Conservation (phyloP, 176 grass and related monocot species). For the Avena eriantha region DNA sequence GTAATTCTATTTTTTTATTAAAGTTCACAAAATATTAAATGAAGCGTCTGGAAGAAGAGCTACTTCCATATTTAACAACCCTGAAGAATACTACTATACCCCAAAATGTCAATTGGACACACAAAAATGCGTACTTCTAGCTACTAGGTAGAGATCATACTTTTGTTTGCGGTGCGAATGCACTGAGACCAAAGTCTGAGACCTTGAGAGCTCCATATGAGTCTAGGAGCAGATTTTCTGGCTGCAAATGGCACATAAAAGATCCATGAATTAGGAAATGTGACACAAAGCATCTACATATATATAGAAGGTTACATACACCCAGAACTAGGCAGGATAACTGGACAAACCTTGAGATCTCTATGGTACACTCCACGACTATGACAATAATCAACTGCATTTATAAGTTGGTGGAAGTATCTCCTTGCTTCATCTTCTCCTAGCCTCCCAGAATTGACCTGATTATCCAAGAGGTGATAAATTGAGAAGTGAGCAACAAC, state of each 20-base stretch:
- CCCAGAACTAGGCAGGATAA: neutral
- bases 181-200: conserved; percentile 94
- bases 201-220: conserved; percentile 87
- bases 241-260: conserved; percentile 62
- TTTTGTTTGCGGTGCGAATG: conserved; percentile 72
- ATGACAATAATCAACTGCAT: conserved; percentile 97
- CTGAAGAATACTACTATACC: neutral
- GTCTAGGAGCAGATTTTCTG: conserved; percentile 95
- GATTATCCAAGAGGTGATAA: conserved; percentile 23
- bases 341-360: conserved; percentile 81
- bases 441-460: conserved; percentile 80
- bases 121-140: neutral
- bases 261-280: conserved; percentile 29
- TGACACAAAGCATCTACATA: neutral
- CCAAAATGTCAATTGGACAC: neutral
- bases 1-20: neutral
- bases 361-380: conserved; percentile 94
- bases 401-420: conserved; percentile 98
- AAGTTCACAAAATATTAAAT: neutral
- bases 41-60: neutral
- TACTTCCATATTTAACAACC: neutral
- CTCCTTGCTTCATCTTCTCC: conserved; percentile 88
- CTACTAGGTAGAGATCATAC: conserved; percentile 53
- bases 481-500: conserved; percentile 2
- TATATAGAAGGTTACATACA: neutral